phyloP scores from a whole-genome alignment of 352 stramenopile genomes.

The Globisporangium cylindrosporum region DNA sequence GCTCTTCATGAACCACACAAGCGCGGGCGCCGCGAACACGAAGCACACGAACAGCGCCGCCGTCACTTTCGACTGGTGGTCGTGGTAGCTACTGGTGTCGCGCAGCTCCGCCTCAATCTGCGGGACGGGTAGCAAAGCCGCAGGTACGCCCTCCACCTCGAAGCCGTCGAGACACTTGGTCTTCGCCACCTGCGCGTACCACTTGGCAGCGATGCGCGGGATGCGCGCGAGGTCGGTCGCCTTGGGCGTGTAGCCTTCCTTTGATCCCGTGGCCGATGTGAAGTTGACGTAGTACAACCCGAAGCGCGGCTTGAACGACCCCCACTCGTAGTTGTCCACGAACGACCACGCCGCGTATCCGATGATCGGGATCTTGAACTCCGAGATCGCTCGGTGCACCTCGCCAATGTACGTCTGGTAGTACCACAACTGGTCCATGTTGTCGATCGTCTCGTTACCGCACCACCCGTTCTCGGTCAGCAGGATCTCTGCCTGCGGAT shows the following conservation, averaged over 20 bases:
- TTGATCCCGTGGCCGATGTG: constrained; percentile 24
- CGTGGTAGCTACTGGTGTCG: not conserved
- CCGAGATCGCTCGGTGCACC: constrained; percentile 45
- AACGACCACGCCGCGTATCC: constrained; percentile 93
- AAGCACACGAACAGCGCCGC: constrained; percentile 1
- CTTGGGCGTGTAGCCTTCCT: constrained; percentile 23
- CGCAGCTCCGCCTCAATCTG: not conserved
- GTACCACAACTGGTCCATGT: constrained; percentile 50
- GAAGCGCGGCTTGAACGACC: constrained; percentile 56
- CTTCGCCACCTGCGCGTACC: constrained; percentile 50
- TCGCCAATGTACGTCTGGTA: constrained; percentile 42
- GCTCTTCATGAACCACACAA: constrained; percentile 19
- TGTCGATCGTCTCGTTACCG: constrained; percentile 45
- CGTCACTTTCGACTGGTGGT: constrained; percentile 1
- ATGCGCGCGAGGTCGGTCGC: constrained; percentile 32
- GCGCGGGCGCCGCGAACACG: constrained; percentile 11
- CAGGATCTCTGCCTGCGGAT: constrained; percentile 36
- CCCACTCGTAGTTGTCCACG: constrained; percentile 96
- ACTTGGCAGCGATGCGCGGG: constrained; percentile 43
- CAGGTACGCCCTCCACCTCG: constrained; percentile 2
- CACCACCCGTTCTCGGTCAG: constrained; percentile 56
- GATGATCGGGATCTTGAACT: constrained; percentile 51
- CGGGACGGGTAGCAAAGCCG: not conserved
- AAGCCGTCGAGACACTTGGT: constrained; percentile 54
- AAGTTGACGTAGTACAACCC: constrained; percentile 55